Evolutionary conservation across 225 moss, liverwort and hornwort genomes (phyloP).

Genomic region (Marchantia polymorpha): DNA sequence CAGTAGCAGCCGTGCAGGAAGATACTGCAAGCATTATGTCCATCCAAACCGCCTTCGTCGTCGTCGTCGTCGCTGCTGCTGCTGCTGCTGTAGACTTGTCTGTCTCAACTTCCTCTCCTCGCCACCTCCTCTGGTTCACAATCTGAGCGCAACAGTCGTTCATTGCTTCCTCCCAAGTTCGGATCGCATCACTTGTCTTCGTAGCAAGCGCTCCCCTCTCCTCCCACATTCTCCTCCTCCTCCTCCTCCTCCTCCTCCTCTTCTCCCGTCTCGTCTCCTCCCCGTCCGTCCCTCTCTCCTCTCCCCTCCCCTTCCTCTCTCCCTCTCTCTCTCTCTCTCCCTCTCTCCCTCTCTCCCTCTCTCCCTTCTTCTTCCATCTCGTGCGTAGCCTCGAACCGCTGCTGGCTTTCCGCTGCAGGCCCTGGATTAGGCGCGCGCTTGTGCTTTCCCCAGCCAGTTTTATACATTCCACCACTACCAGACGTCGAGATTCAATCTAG

Average conservation of each 20-base stretch:
- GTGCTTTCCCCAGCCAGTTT: not conserved
- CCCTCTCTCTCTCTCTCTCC: not conserved
- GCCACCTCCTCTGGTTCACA: not conserved
- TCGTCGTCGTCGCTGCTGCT: no score
- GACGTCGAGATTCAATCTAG: slow-evolving; percentile 1
- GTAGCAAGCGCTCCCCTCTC: not conserved
- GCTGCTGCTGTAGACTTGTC: slow-evolving; percentile 8
- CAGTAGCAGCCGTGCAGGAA: slow-evolving; percentile 1
- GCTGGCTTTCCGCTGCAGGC: not conserved
- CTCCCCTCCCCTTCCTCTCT: not conserved
- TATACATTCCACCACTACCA: not conserved
- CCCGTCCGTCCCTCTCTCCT: not conserved
- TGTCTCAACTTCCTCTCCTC: not conserved
- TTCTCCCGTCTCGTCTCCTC: not conserved
- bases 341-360: no score
- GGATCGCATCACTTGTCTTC: not conserved
- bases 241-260: not conserved
- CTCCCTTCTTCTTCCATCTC: no score
- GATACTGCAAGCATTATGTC: not conserved
- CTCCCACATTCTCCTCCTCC: not conserved
- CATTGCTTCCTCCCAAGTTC: not conserved
- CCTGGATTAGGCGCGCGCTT: not conserved
- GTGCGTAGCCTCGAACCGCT: no score
- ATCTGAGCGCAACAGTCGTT: slow-evolving; percentile 1
- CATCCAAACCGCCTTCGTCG: not conserved